A percentile compares a stretch with the other conserved stretches of the same genome.
Conservation (phyloP, 2,329 filamentous ascomycete genomes). For the Fusarium sororula region DNA sequence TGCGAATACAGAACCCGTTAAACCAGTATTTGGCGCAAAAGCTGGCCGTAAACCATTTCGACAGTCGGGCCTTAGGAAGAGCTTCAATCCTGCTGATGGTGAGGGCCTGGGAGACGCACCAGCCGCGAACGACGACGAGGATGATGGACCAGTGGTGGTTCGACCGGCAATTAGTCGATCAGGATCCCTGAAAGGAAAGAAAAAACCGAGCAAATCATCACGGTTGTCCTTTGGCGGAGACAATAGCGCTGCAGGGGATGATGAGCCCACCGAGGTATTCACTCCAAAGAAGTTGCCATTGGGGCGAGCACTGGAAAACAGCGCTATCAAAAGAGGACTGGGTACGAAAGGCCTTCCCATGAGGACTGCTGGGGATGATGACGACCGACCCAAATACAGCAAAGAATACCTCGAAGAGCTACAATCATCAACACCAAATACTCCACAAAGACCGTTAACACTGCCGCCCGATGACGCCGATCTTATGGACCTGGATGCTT, state of each 20-base stretch:
- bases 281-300: conserved; percentile 74
- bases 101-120: conserved; percentile 37
- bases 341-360: conserved; percentile 62
- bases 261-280: conserved; percentile 59
- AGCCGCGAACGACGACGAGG: conserved; percentile 53
- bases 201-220: conserved; percentile 64
- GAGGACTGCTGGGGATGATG: conserved; percentile 66
- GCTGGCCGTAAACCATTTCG: conserved; percentile 62
- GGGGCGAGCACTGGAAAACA: conserved; percentile 73
- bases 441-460: conserved; percentile 70
- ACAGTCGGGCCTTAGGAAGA: conserved; percentile 67
- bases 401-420: conserved; percentile 88
- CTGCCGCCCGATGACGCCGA: conserved; percentile 57
- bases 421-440: conserved; percentile 84
- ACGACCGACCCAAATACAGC: conserved; percentile 81
- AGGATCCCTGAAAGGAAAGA: conserved; percentile 69
- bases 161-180: conserved; percentile 59
- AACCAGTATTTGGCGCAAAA: conserved; percentile 54
- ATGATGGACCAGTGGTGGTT: conserved; percentile 58
- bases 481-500: conserved; percentile 65
- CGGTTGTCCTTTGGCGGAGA: conserved; percentile 80
- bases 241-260: conserved; percentile 60
- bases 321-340: conserved; percentile 64
- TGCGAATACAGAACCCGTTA: conserved; percentile 45
- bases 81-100: conserved; percentile 58